phyloP scores from a whole-genome alignment of 2,329 filamentous ascomycete genomes.

The Diaporthe sp. region DNA sequence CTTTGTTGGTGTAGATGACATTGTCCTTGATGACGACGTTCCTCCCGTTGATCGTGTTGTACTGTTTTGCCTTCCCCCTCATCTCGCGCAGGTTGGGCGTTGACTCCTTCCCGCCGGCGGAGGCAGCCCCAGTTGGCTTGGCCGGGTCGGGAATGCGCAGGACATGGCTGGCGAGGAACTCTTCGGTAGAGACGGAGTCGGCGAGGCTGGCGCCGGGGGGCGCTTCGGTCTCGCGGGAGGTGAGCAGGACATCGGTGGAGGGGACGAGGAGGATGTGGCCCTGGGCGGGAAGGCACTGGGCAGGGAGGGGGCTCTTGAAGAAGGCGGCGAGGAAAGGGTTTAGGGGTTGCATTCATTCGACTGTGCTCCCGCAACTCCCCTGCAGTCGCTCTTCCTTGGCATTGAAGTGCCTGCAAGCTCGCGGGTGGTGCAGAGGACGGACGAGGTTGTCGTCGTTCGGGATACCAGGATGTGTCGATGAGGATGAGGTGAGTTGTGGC shows the following conservation, averaged over 20 bases:
- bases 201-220: conserved; percentile 73
- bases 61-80: conserved; percentile 93
- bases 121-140: conserved; percentile 60
- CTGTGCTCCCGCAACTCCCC: conserved; percentile 41
- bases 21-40: conserved; percentile 96
- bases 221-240: conserved; percentile 88
- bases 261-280: conserved; percentile 96
- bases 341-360: conserved; percentile 89
- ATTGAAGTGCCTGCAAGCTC: conserved; percentile 34
- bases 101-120: conserved; percentile 63
- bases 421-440: conserved; percentile 25
- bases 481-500: neutral
- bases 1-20: conserved; percentile 96
- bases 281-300: conserved; percentile 91
- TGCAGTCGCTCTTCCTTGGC: conserved; percentile 35
- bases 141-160: conserved; percentile 79
- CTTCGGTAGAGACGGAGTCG: conserved; percentile 89
- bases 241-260: conserved; percentile 90
- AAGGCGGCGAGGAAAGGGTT: conserved; percentile 99
- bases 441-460: neutral
- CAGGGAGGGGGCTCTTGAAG: conserved; percentile 93
- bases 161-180: conserved; percentile 97
- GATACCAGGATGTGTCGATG: conserved; percentile 1
- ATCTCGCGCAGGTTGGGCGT: conserved; percentile 82
- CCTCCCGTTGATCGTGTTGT: conserved; percentile 90